Conservation (phyloP, 2,329 filamentous ascomycete species). For the Ophiostoma ulmi region DNA sequence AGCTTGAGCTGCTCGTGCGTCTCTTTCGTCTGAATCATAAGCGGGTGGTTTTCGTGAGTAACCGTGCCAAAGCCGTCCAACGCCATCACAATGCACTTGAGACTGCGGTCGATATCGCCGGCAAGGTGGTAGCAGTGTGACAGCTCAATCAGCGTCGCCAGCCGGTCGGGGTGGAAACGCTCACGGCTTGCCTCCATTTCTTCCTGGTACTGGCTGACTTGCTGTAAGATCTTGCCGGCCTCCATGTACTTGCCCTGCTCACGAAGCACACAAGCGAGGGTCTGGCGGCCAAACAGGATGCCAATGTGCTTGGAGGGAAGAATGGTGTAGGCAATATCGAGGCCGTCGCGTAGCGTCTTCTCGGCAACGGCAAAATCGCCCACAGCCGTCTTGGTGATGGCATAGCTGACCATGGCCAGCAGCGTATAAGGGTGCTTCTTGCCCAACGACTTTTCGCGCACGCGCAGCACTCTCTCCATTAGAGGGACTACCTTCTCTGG, state of each 20-base stretch:
- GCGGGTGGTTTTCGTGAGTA: neutral
- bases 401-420: constrained; percentile 16
- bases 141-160: constrained; percentile 16
- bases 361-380: neutral
- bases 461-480: constrained; percentile 10
- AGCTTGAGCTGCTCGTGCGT: neutral
- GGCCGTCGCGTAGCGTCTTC: constrained; percentile 6
- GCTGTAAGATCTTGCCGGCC: neutral
- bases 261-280: constrained; percentile 16
- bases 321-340: constrained; percentile 1
- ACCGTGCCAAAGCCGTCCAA: neutral
- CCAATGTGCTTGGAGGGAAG: constrained; percentile 11
- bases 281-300: constrained; percentile 15
- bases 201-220: constrained; percentile 7
- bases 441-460: neutral
- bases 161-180: constrained; percentile 13
- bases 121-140: neutral
- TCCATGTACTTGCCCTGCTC: neutral
- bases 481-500: neutral
- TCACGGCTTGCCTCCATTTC: neutral
- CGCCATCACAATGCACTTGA: neutral
- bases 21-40: neutral
- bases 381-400: constrained; percentile 3
- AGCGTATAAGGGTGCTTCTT: constrained; percentile 13
- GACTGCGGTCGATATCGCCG: neutral